A percentile compares a stretch with the other conserved stretches of the same genome.
Conservation (phyloP, 1,139 yeast species). For the Wickerhamomyces sp. region DNA sequence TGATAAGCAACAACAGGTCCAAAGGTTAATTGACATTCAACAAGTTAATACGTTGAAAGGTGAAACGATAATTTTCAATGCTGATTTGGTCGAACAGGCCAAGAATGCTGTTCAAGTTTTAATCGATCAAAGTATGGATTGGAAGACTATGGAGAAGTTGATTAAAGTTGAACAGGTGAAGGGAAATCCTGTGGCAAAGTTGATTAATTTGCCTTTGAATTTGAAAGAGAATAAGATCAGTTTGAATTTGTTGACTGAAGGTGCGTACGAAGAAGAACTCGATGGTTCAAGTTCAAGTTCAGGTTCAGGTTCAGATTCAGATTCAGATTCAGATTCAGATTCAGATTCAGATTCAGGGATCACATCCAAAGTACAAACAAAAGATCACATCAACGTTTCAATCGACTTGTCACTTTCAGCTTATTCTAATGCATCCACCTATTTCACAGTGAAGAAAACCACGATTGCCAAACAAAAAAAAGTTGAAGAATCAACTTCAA, state of each 20-base stretch:
- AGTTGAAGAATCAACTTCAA: constrained; percentile 71
- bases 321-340: constrained; percentile 21
- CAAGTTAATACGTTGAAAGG: constrained; percentile 64
- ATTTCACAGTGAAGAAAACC: constrained; percentile 71
- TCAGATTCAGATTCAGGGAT: constrained; percentile 6
- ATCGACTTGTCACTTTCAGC: constrained; percentile 72
- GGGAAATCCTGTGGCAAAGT: constrained; percentile 58
- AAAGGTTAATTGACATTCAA: constrained; percentile 61
- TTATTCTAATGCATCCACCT: constrained; percentile 85
- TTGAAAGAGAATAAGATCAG: constrained; percentile 65
- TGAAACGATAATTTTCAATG: constrained; percentile 62
- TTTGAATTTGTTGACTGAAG: constrained; percentile 48
- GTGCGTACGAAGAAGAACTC: constrained; percentile 26
- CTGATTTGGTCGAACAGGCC: constrained; percentile 70
- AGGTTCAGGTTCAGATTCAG: constrained; percentile 33
- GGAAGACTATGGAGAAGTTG: constrained; percentile 82
- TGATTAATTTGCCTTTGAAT: constrained; percentile 65
- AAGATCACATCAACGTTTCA: constrained; percentile 41
- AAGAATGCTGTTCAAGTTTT: constrained; percentile 60
- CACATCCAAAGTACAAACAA: constrained; percentile 14
- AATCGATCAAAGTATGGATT: constrained; percentile 85
- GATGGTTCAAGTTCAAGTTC: constrained; percentile 27
- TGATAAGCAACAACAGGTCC: constrained; percentile 70
- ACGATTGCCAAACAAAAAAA: constrained; percentile 78
- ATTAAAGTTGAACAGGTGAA: constrained; percentile 65